A percentile compares a stretch with the other conserved stretches of the same genome.
These are phyloP conservation scores for Leishmania amazonensis DNA, from an alignment of 208 protist species.

Conservation along the genomic window DNA sequence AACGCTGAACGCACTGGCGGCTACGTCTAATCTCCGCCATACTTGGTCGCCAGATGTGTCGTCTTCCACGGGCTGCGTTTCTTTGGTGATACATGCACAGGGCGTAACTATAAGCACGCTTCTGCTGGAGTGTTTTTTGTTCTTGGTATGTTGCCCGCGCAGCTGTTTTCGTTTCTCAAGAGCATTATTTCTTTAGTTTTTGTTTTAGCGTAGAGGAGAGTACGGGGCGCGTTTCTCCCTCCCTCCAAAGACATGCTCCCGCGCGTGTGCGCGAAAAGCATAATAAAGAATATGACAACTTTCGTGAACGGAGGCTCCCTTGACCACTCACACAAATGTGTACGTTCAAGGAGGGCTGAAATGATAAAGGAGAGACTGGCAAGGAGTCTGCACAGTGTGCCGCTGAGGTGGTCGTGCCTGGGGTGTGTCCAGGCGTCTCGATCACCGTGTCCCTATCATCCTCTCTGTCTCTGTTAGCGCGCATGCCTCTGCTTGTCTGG, in stretches of 20 bases:
- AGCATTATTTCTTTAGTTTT: no score
- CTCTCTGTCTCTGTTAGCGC: neutral
- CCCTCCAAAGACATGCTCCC: neutral
- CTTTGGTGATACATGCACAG: neutral
- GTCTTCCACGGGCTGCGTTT: neutral
- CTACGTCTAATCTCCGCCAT: neutral
- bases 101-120: neutral
- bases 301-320: neutral
- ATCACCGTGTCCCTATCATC: no score
- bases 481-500: neutral
- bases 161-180: neutral
- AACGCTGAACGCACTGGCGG: neutral
- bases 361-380: neutral
- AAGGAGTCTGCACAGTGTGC: neutral
- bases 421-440: neutral
- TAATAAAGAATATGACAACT: neutral
- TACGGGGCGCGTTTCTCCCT: neutral
- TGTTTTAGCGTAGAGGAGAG: no score
- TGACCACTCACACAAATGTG: neutral
- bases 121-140: neutral
- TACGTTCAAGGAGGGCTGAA: neutral
- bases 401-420: neutral
- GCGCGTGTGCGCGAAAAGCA: neutral
- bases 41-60: neutral
- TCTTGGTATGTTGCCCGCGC: neutral